Conservation (phyloP, 2,329 filamentous ascomycete species). For the Claviceps fusiformis region DNA sequence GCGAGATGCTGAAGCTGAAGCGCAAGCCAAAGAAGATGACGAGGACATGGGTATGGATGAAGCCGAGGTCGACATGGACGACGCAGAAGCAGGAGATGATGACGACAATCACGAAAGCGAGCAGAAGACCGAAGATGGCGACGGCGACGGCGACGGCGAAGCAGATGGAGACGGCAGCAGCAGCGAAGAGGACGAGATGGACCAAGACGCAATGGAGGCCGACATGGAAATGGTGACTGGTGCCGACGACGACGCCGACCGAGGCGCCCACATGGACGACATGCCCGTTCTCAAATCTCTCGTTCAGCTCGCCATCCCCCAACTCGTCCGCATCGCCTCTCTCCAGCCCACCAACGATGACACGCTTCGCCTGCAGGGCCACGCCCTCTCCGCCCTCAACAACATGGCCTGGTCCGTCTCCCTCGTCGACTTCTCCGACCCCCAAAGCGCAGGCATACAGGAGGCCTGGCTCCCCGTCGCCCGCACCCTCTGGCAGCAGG, state of each 20-base stretch:
- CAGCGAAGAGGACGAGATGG: conserved; percentile 38
- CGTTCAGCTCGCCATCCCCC: conserved; percentile 21
- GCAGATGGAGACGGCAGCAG: conserved; percentile 21
- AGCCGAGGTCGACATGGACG: conserved; percentile 19
- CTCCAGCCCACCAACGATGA: conserved; percentile 27
- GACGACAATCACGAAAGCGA: too few relatives aligned
- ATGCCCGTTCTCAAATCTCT: conserved; percentile 37
- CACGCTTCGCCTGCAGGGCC: conserved; percentile 31
- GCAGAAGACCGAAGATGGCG: too few relatives aligned
- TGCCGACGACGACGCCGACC: conserved; percentile 27
- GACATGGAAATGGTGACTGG: conserved; percentile 54
- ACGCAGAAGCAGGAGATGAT: conserved; percentile 19
- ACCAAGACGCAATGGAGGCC: conserved; percentile 42
- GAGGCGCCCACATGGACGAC: conserved; percentile 30
- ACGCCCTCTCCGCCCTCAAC: conserved; percentile 47
- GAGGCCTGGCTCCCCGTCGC: conserved; percentile 40
- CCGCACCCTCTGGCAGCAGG: conserved; percentile 42
- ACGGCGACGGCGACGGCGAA: too few relatives aligned
- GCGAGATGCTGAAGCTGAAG: conserved; percentile 24
- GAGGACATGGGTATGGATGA: conserved; percentile 25
- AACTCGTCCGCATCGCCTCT: conserved; percentile 34
- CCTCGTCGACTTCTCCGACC: conserved; percentile 42
- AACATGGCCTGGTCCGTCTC: conserved; percentile 56
- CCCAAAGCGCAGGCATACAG: conserved; percentile 37
- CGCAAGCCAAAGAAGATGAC: conserved; percentile 25